Conservation (phyloP, 2,329 filamentous ascomycete genomes). For the Tolypocladium guangdongense region DNA sequence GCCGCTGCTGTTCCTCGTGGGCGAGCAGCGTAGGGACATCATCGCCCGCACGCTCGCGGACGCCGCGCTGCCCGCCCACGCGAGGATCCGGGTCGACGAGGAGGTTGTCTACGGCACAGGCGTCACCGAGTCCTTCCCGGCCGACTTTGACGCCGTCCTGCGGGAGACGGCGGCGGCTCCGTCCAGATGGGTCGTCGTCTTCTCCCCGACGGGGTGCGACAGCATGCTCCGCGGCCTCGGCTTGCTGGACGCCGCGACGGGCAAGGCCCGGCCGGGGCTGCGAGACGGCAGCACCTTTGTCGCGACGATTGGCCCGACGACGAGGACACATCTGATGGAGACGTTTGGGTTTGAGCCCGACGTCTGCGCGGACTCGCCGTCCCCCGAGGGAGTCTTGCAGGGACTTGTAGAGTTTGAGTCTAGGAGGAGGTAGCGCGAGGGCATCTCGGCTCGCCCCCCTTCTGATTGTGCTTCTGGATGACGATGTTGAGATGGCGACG, state of each 20-base stretch:
- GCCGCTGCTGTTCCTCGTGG: slow-evolving; percentile 75
- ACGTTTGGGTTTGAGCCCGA: slow-evolving; percentile 60
- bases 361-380: slow-evolving; percentile 74
- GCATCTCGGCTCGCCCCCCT: not conserved
- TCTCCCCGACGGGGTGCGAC: slow-evolving; percentile 56
- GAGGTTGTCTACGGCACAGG: slow-evolving; percentile 78
- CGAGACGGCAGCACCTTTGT: slow-evolving; percentile 45
- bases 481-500: not conserved
- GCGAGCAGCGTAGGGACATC: slow-evolving; percentile 79
- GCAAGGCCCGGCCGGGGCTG: slow-evolving; percentile 20
- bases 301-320: slow-evolving; percentile 90
- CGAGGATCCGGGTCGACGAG: slow-evolving; percentile 61
- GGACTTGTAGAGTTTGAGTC: slow-evolving; percentile 41
- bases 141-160: slow-evolving; percentile 48
- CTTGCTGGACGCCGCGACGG: slow-evolving; percentile 35
- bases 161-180: slow-evolving; percentile 26
- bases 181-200: slow-evolving; percentile 64
- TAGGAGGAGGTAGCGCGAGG: not conserved
- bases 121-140: slow-evolving; percentile 67
- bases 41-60: slow-evolving; percentile 73
- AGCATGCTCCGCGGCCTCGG: slow-evolving; percentile 45
- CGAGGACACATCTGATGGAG: slow-evolving; percentile 58
- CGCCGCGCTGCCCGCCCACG: slow-evolving; percentile 31
- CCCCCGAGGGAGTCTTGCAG: slow-evolving; percentile 63
- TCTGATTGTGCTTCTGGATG: not conserved